phyloP scores from a whole-genome alignment of 2,329 filamentous ascomycete genomes.

The Pseudophaeomoniella oleicola region DNA sequence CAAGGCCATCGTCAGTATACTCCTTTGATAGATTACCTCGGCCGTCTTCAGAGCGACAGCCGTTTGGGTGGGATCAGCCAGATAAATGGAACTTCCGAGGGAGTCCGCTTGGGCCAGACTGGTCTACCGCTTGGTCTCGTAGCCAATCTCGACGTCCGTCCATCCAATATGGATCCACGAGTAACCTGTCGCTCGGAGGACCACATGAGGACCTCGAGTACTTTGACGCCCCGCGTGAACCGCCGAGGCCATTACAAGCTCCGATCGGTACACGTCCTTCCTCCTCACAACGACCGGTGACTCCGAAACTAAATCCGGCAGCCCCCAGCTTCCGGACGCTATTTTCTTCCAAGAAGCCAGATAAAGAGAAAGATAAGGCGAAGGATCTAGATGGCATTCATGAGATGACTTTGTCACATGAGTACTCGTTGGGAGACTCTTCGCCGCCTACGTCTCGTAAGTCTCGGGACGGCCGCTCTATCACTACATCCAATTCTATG shows the following conservation, averaged over 20 bases:
- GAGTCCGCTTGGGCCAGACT: constrained; percentile 37
- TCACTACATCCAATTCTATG: constrained; percentile 16
- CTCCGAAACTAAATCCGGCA: constrained; percentile 64
- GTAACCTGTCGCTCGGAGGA: constrained; percentile 41
- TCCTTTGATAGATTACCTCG: constrained; percentile 50
- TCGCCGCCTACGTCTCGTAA: constrained; percentile 30
- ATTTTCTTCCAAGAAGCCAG: constrained; percentile 39
- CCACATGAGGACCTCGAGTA: constrained; percentile 30
- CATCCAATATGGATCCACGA: constrained; percentile 60
- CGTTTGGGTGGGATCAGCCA: constrained; percentile 51
- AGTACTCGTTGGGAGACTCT: constrained; percentile 10
- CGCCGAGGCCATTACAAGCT: constrained; percentile 39
- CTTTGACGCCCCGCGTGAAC: constrained; percentile 30
- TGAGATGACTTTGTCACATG: neutral
- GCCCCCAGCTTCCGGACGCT: constrained; percentile 75
- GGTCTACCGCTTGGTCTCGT: constrained; percentile 53
- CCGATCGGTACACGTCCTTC: constrained; percentile 69
- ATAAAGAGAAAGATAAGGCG: constrained; percentile 26
- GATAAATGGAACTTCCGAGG: constrained; percentile 39
- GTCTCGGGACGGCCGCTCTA: constrained; percentile 28
- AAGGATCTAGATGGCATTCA: neutral
- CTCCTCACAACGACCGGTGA: constrained; percentile 37
- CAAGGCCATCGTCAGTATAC: constrained; percentile 36
- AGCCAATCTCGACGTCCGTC: constrained; percentile 70
- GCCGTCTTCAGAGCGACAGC: constrained; percentile 64